A percentile compares a stretch with the other conserved stretches of the same genome.
These are phyloP conservation scores for Berkeleyomyces rouxiae DNA, from an alignment of 2,329 filamentous ascomycete genomes.

Conservation along the genomic window DNA sequence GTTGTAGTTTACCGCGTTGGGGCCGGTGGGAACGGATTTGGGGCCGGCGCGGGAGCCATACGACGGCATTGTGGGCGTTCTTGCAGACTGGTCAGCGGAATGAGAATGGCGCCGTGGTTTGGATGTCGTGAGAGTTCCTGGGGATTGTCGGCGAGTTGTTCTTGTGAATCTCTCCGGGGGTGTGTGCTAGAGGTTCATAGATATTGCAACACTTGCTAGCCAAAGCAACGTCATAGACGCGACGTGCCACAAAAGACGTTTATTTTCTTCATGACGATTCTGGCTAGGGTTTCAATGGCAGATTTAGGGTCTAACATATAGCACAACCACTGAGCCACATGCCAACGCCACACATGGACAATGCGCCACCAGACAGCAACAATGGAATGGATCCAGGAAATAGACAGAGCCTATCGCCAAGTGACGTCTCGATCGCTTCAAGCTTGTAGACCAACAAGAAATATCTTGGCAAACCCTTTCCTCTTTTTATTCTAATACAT, in stretches of 20 bases:
- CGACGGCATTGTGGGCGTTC: not conserved
- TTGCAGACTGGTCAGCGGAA: not conserved
- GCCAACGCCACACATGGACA: not conserved
- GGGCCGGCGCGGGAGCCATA: conserved; percentile 1
- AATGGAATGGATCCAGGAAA: not conserved
- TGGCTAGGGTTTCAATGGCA: not conserved
- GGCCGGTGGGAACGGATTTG: conserved; percentile 3
- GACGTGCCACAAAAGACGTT: not conserved
- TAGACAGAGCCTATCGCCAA: not conserved
- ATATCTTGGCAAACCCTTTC: no score
- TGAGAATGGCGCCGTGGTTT: not conserved
- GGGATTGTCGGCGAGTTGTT: not conserved
- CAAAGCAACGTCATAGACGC: not conserved
- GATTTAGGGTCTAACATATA: not conserved
- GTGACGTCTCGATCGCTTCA: not conserved
- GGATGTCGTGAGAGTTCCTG: not conserved
- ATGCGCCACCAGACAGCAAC: not conserved
- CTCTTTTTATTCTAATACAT: not conserved
- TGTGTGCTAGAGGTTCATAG: no score
- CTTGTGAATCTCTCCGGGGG: no score
- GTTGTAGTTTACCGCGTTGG: not conserved
- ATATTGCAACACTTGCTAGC: not conserved
- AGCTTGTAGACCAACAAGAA: no score
- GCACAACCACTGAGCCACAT: not conserved
- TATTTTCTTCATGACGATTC: not conserved